These are phyloP conservation scores for Podila verticillata DNA, from an alignment of 192 early-diverging fungal genomes.

Conservation along the genomic window DNA sequence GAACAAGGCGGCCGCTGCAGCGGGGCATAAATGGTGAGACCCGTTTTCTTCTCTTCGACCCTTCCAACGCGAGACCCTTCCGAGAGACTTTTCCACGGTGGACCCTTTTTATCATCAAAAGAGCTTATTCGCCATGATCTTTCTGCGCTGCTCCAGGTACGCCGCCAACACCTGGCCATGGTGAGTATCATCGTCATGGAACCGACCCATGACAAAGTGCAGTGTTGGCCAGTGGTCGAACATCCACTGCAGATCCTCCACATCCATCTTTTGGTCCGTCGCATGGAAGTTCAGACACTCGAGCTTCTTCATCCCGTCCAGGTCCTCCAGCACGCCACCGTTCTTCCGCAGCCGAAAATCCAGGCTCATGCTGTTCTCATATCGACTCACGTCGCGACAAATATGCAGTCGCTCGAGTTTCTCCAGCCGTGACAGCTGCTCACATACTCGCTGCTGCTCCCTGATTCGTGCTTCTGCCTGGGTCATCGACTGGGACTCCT, in stretches of 20 bases:
- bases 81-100: not conserved
- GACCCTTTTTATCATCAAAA: not conserved
- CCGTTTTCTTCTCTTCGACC: too few relatives aligned
- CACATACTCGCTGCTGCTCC: conserved; percentile 6
- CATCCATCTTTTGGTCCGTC: conserved; percentile 9
- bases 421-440: conserved; percentile 1
- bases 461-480: not conserved
- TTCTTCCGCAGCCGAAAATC: conserved; percentile 1
- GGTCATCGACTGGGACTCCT: not conserved
- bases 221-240: conserved; percentile 4
- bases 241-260: conserved; percentile 8
- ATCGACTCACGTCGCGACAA: not conserved
- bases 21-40: too few relatives aligned
- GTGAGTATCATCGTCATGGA: not conserved
- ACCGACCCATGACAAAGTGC: conserved; percentile 11
- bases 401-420: not conserved
- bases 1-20: too few relatives aligned
- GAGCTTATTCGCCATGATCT: not conserved
- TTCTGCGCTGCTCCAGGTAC: not conserved
- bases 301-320: not conserved
- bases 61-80: too few relatives aligned
- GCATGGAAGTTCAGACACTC: not conserved
- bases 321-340: conserved; percentile 10
- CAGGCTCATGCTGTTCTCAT: not conserved
- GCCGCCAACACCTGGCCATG: not conserved